Evolutionary conservation across 306 rosid species (phyloP).

Genomic region (Parietaria judaica): DNA sequence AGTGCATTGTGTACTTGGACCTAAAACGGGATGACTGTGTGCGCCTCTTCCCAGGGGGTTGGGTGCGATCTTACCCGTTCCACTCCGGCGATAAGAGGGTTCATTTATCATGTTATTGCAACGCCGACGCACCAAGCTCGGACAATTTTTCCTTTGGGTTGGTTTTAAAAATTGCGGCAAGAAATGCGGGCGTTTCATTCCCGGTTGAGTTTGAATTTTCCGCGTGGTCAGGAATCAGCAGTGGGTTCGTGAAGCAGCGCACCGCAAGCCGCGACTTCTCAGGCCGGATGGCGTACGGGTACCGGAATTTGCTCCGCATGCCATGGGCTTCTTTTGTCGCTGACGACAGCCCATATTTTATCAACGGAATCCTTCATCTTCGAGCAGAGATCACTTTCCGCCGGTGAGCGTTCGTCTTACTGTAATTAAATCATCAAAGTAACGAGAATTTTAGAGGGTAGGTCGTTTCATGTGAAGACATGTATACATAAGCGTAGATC

Average conservation of each 20-base stretch:
- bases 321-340: constrained; percentile 36
- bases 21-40: constrained; percentile 38
- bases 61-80: constrained; percentile 31
- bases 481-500: too few species aligned
- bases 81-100: constrained; percentile 33
- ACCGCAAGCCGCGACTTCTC: constrained; percentile 35
- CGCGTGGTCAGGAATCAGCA: constrained; percentile 27
- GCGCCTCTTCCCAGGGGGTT: constrained; percentile 27
- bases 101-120: constrained; percentile 44
- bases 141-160: constrained; percentile 31
- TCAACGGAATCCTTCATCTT: constrained; percentile 35
- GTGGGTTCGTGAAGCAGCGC: constrained; percentile 25
- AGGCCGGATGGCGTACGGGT: constrained; percentile 43
- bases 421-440: too few species aligned
- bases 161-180: constrained; percentile 36
- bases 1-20: constrained; percentile 35
- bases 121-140: constrained; percentile 37
- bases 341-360: constrained; percentile 31
- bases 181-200: constrained; percentile 15
- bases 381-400: constrained; percentile 37
- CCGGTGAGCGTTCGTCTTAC: constrained; percentile 15
- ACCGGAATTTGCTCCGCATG: constrained; percentile 26
- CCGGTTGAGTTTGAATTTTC: constrained; percentile 36
- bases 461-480: not conserved
- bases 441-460: too few species aligned